Percentiles rank a stretch among this genome's conserved stretches.
Conservation (phyloP, 768 basidiomycete genomes). For the Agaricus sinodeliciosus region DNA sequence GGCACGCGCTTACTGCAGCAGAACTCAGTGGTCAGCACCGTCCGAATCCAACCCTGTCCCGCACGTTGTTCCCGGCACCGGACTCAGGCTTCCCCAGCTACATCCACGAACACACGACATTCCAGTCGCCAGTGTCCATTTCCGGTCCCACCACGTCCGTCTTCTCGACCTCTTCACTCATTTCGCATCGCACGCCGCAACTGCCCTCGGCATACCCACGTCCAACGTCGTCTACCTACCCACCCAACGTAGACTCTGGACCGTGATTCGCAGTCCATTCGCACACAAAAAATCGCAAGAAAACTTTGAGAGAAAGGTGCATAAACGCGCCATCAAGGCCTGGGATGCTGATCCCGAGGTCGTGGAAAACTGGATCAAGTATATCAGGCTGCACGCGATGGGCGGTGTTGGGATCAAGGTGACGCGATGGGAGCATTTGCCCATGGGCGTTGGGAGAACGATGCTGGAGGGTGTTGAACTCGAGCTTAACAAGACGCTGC, state of each 20-base stretch:
- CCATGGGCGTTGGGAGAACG: conserved; percentile 35
- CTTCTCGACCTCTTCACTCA: conserved; percentile 76
- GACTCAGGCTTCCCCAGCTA: conserved; percentile 43
- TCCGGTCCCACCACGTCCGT: conserved; percentile 66
- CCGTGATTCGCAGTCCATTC: conserved; percentile 82
- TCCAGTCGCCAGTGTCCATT: conserved; percentile 77
- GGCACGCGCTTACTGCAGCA: background rate
- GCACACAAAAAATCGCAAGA: conserved; percentile 92
- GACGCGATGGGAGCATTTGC: conserved; percentile 68
- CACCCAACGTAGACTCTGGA: conserved; percentile 74
- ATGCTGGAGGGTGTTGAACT: conserved; percentile 5
- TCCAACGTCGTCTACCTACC: conserved; percentile 63
- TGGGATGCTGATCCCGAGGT: conserved; percentile 82
- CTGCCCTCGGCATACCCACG: conserved; percentile 76
- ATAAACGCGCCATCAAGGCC: conserved; percentile 83
- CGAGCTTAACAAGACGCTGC: background rate
- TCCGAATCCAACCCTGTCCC: conserved; percentile 17
- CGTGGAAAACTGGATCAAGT: conserved; percentile 74
- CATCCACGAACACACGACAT: conserved; percentile 60
- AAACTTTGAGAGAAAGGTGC: conserved; percentile 84
- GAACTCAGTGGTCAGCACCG: conserved; percentile 4
- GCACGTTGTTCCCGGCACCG: conserved; percentile 51
- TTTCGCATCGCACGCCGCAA: conserved; percentile 79
- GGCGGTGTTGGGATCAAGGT: conserved; percentile 86
- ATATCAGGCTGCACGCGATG: conserved; percentile 67